A percentile compares a stretch with the other conserved stretches of the same genome.
Evolutionary conservation across 108 stramenopile genomes (phyloP).

Genomic region (Nannochloropsis granulata): DNA sequence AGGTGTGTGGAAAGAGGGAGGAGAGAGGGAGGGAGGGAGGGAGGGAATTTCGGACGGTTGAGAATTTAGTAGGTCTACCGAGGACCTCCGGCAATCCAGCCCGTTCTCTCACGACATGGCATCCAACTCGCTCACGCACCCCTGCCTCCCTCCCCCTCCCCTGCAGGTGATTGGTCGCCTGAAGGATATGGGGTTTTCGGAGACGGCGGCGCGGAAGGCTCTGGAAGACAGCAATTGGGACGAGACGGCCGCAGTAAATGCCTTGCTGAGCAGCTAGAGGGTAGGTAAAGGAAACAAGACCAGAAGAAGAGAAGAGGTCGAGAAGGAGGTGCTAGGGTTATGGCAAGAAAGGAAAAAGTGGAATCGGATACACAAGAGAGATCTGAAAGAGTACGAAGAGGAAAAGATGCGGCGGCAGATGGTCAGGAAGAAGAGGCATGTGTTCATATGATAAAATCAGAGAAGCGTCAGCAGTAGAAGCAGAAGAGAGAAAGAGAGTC

Average conservation of each 20-base stretch:
- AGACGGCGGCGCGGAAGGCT: slow-evolving; percentile 55
- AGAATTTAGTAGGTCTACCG: not conserved
- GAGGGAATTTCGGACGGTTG: not conserved
- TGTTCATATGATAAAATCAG: too few species aligned
- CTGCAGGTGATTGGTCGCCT: slow-evolving; percentile 56
- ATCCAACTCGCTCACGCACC: not conserved
- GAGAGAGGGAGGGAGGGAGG: not conserved
- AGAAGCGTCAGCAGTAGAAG: too few species aligned
- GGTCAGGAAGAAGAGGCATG: too few species aligned
- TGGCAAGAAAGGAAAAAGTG: too few species aligned
- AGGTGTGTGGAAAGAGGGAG: not conserved
- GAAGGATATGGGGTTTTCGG: slow-evolving; percentile 92
- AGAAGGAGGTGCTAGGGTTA: too few species aligned
- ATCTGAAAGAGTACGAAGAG: too few species aligned
- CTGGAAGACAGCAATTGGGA: slow-evolving; percentile 72
- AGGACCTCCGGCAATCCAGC: not conserved
- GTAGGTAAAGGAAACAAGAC: too few species aligned
- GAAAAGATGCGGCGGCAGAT: too few species aligned
- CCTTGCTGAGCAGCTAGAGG: slow-evolving; percentile 39
- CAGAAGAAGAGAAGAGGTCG: too few species aligned
- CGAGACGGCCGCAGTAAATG: slow-evolving; percentile 71
- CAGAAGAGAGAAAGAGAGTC: too few species aligned
- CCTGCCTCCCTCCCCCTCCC: not conserved
- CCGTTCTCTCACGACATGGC: not conserved
- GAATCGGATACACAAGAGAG: too few species aligned